Conservation (phyloP, 495 filamentous ascomycete species). For the Penicillium chermesinum region DNA sequence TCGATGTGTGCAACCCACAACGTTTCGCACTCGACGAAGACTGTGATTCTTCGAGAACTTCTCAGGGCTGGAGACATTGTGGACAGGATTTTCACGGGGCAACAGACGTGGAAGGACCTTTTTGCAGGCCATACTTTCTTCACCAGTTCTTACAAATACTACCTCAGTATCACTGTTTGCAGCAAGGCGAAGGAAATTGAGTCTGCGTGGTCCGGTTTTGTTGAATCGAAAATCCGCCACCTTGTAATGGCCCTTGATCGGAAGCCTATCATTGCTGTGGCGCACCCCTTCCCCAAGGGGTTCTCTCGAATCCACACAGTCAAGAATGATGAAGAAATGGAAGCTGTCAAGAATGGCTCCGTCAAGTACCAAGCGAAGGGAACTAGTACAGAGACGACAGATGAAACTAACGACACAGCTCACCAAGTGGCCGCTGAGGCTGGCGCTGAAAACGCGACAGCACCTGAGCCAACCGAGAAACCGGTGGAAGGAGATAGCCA, state of each 20-base stretch:
- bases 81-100: slow-evolving; percentile 71
- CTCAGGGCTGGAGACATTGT: slow-evolving; percentile 70
- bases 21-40: slow-evolving; percentile 77
- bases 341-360: slow-evolving; percentile 64
- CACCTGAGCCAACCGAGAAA: slow-evolving; percentile 25
- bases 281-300: slow-evolving; percentile 88
- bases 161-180: slow-evolving; percentile 81
- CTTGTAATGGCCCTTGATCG: slow-evolving; percentile 75
- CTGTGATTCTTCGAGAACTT: slow-evolving; percentile 76
- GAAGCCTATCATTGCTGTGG: slow-evolving; percentile 68
- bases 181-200: slow-evolving; percentile 82
- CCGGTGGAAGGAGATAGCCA: slow-evolving; percentile 18
- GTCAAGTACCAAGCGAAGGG: slow-evolving; percentile 61
- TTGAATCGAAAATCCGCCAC: slow-evolving; percentile 86
- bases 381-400: slow-evolving; percentile 54
- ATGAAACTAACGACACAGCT: slow-evolving; percentile 51
- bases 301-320: slow-evolving; percentile 77
- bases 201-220: slow-evolving; percentile 80
- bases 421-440: slow-evolving; percentile 46
- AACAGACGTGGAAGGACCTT: slow-evolving; percentile 76
- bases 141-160: slow-evolving; percentile 87
- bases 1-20: slow-evolving; percentile 97
- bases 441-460: slow-evolving; percentile 41
- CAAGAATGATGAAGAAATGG: slow-evolving; percentile 63
- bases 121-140: slow-evolving; percentile 90